Evolutionary conservation across 2,329 filamentous ascomycete genomes (phyloP), one percentile per base, ranked within the genome.

Genomic region (Apiospora aurea): DNA sequence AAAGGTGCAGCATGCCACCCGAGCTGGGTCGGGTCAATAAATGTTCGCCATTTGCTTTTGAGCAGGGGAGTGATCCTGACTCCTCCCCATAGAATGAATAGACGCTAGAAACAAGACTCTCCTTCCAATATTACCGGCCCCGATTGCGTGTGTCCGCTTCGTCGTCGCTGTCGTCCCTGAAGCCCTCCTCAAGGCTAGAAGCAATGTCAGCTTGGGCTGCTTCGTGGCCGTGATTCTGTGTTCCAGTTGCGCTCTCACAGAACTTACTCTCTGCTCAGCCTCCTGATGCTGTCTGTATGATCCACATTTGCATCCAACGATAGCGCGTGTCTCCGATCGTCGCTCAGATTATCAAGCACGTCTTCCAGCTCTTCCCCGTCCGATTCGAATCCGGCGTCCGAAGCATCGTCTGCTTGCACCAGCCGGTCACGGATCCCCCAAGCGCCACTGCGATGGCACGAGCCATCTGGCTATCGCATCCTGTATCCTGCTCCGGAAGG

Each of bases 261-360:
- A 46, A 84, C 87, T 80, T 81, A 90, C 84, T 97, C 94, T 82
- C 94, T 87, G 80, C 94, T 96, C 73, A 97, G 78, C 74, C 94
- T 87, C 76, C 89, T 85, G 61, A 86, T 83, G 67, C 85, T 86
- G 73, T 90, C 88, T 66, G 82, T 81, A 67, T 79, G 77, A 71
- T 79, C 76, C 81, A 81, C 68, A 74, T 81, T 80, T 14, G 73
- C 76, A 72, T 79, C 78, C 44, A 82, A 79, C 73, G 83, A 83
- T 38, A 86, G 79, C 68, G 82, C 83, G 73, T 83, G 80, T 78
- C 83, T 78, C 68, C 82, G 82, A 71, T 85, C 82, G 71, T 86
- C 85, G 57, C 57, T n/a, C 57, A 64, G 10, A 14, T 64, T 64
- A 75, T 89, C 85, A 53, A 93, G 84, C 57, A 93, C 87, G 69